Conservation (phyloP, 2,329 filamentous ascomycete species). For the Macrophomina phaseolina region DNA sequence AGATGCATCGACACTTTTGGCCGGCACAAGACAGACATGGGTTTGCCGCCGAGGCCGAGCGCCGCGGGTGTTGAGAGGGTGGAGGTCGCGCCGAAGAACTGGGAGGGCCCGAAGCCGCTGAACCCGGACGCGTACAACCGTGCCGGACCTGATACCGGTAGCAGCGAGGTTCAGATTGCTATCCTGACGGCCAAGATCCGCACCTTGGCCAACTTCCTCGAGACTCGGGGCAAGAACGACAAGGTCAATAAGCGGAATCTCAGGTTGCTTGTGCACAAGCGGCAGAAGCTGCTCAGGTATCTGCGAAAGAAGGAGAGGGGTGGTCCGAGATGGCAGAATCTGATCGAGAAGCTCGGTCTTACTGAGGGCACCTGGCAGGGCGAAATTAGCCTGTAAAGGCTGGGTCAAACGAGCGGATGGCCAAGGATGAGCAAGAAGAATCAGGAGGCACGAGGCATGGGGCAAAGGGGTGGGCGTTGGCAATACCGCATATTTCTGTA, state of each 20-base stretch:
- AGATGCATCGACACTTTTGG: conserved; percentile 88
- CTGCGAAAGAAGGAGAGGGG: conserved; percentile 88
- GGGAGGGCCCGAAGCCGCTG: conserved; percentile 35
- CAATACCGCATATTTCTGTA: not conserved
- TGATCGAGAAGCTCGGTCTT: conserved; percentile 83
- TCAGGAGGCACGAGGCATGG: not conserved
- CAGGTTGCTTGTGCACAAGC: conserved; percentile 80
- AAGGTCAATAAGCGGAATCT: conserved; percentile 95
- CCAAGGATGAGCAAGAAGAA: not conserved
- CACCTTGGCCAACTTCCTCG: conserved; percentile 73
- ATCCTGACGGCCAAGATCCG: conserved; percentile 95
- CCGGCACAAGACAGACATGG: conserved; percentile 81
- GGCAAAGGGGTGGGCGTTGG: not conserved
- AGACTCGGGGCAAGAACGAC: conserved; percentile 77
- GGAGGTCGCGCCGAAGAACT: not conserved
- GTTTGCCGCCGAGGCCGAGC: conserved; percentile 65
- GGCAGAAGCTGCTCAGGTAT: conserved; percentile 88
- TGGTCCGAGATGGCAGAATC: conserved; percentile 84
- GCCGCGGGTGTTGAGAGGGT: not conserved
- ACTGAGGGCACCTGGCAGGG: conserved; percentile 88
- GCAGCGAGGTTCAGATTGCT: conserved; percentile 95
- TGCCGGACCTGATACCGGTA: conserved; percentile 90
- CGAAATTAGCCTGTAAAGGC: conserved; percentile 74
- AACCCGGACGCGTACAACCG: conserved; percentile 61
- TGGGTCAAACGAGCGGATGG: not conserved